These are phyloP conservation scores for Sporothrix phasma DNA, from an alignment of 2,329 filamentous ascomycete genomes.

Conservation along the genomic window DNA sequence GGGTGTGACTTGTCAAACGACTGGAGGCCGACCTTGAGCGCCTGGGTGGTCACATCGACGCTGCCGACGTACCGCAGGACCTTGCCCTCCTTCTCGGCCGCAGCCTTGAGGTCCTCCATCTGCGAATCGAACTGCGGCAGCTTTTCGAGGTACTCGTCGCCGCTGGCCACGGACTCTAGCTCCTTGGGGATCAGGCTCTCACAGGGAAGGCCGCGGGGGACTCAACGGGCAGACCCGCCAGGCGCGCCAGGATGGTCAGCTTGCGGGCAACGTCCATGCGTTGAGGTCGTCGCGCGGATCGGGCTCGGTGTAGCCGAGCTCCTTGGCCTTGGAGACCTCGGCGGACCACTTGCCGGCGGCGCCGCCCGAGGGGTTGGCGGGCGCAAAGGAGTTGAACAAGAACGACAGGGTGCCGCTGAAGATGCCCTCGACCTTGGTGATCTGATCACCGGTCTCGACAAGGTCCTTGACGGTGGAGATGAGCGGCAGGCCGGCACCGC, in stretches of 20 bases:
- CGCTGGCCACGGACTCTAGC: constrained; percentile 64
- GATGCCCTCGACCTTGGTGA: constrained; percentile 89
- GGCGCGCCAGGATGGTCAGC: constrained; percentile 82
- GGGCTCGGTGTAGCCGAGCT: constrained; percentile 84
- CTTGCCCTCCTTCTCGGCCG: constrained; percentile 79
- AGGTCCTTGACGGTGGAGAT: constrained; percentile 90
- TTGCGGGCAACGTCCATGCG: constrained; percentile 86
- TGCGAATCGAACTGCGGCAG: constrained; percentile 75
- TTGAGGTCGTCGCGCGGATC: constrained; percentile 82
- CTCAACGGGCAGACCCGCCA: constrained; percentile 72
- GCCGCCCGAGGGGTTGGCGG: constrained; percentile 60
- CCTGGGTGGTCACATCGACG: constrained; percentile 70
- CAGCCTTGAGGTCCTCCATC: constrained; percentile 81
- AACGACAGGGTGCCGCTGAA: constrained; percentile 98
- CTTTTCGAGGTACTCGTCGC: constrained; percentile 75
- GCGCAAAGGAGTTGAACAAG: constrained; percentile 94
- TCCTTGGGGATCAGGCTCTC: constrained; percentile 83
- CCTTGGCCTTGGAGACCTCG: constrained; percentile 85
- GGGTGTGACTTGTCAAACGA: constrained; percentile 75
- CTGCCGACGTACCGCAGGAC: constrained; percentile 91
- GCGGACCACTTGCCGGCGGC: constrained; percentile 76
- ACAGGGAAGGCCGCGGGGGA: constrained; percentile 86
- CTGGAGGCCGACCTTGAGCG: constrained; percentile 86
- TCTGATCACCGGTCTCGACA: constrained; percentile 84
- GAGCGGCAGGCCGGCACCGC: constrained; percentile 86